Percentiles rank a stretch among this genome's conserved stretches.
Conservation (phyloP, 2,329 filamentous ascomycete genomes). For the Stachybotrys chlorohalonatus region DNA sequence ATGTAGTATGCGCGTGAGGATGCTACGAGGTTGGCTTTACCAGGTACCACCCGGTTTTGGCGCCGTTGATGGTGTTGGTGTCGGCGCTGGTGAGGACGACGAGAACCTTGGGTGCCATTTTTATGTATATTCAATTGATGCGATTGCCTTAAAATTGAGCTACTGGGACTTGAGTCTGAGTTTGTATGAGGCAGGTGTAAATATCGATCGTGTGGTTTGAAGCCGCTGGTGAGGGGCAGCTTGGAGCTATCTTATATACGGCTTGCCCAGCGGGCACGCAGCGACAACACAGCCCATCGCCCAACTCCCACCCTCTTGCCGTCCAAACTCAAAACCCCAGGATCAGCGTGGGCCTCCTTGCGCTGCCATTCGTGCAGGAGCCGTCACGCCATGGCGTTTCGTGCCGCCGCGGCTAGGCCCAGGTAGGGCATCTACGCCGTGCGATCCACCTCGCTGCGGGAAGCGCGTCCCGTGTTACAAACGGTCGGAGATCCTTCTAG, state of each 20-base stretch:
- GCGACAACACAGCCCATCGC: too few relatives aligned
- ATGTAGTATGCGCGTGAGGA: not conserved
- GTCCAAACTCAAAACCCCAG: too few relatives aligned
- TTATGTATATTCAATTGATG: constrained; percentile 2
- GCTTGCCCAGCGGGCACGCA: too few relatives aligned
- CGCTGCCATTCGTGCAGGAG: not conserved
- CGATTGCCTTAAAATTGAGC: not conserved
- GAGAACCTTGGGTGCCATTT: constrained; percentile 54
- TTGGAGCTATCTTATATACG: not conserved
- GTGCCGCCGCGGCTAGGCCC: not conserved
- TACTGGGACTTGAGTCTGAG: too few relatives aligned
- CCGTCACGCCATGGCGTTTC: not conserved
- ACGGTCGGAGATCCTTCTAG: too few relatives aligned
- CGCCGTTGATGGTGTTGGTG: constrained; percentile 35
- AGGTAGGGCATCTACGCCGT: not conserved
- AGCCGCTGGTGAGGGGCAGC: not conserved
- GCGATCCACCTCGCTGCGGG: not conserved
- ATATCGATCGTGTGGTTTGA: not conserved
- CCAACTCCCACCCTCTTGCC: too few relatives aligned
- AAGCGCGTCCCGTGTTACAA: not conserved
- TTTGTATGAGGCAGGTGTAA: too few relatives aligned
- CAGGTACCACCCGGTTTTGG: constrained; percentile 63
- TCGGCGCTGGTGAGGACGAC: constrained; percentile 59
- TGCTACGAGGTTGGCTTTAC: constrained; percentile 26
- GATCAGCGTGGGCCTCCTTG: too few relatives aligned